phyloP scores from a whole-genome alignment of 352 stramenopile genomes.

The Plasmopara muralis region DNA sequence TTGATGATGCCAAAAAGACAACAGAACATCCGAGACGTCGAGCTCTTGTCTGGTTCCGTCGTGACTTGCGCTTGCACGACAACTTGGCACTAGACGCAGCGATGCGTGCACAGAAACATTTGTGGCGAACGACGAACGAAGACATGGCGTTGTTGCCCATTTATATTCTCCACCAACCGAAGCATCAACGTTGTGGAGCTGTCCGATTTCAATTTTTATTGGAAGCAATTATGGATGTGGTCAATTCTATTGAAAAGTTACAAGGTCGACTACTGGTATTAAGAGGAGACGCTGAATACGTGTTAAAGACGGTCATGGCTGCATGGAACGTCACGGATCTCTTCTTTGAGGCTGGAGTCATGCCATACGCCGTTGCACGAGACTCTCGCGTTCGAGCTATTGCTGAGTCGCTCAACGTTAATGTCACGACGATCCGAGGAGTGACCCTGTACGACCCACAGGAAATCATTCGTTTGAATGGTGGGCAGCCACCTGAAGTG shows the following conservation, averaged over 20 bases:
- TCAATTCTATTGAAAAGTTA: conserved; percentile 24
- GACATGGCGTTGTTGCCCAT: conserved; percentile 51
- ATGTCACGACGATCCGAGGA: conserved; percentile 30
- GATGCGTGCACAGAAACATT: conserved; percentile 22
- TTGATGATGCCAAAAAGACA: background rate
- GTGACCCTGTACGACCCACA: conserved; percentile 55
- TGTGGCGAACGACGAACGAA: conserved; percentile 7
- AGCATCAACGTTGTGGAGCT: conserved; percentile 57
- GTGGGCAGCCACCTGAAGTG: conserved; percentile 30
- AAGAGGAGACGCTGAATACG: conserved; percentile 47
- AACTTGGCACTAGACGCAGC: conserved; percentile 87
- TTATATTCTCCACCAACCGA: conserved; percentile 82
- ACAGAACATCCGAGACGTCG: conserved; percentile 20
- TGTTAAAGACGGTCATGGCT: conserved; percentile 39
- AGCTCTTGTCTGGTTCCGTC: conserved; percentile 89
- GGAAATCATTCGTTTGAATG: conserved; percentile 45
- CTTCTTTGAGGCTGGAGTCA: conserved; percentile 57
- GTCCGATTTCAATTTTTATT: conserved; percentile 89
- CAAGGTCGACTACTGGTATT: conserved; percentile 47
- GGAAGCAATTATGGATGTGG: conserved; percentile 83
- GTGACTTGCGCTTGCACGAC: conserved; percentile 93
- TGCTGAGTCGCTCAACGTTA: conserved; percentile 26
- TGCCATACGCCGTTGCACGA: conserved; percentile 37
- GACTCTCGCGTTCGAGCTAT: conserved; percentile 41
- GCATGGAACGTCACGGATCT: conserved; percentile 65